Evolutionary conservation across 2,329 filamentous ascomycete species (phyloP), one percentile per base, ranked within the genome.

Genomic region (Pezicula neosporulosa): DNA sequence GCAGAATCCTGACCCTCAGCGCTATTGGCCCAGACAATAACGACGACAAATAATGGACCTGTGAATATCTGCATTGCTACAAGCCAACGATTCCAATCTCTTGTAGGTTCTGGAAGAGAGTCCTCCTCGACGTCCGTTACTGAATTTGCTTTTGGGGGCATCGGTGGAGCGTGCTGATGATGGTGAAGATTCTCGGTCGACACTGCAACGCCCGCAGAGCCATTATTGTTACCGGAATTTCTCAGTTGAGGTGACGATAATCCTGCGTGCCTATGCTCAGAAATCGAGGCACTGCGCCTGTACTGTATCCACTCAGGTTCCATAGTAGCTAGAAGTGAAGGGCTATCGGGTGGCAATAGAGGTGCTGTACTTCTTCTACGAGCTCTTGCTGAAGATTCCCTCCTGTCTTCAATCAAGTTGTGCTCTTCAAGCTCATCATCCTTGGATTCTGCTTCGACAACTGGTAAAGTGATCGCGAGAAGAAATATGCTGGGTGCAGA

Each of bases 401-500:
- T 49, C n/a, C 19, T 44, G 21, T 44, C 62, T 4, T 73, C 10
- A 63, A 65, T 42, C 66, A 48, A 53, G 6, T 54, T 30, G n/a
- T 48, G 38, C 50, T 55, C 36, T 37, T 56, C 52, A 21, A 18
- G 18, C 27, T 77, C 74, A 5, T 70, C 70, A 3, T 74, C 70
- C 12, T 83, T 79, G 7, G 78, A 76, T 18, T 81, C 77, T 1
- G 81, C 81, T 62, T 97, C 93, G 6, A 96, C 89, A 1, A 99
- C 91, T 0, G 95, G 94, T 4, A 99, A 70, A 0, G 94, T 99
- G 44, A 94, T 83, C 1, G 93, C 93, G 4, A 99, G 77, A 2
- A 97, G 72, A 56, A 99, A 89, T 36, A 99, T 90, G 60, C 88
- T 95, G 1, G 92, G 89, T n/a, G 90, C 86, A 7, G 92, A 92